These are phyloP conservation scores for Piper longum DNA, from an alignment of 164 flowering plant genomes.

Conservation along the genomic window DNA sequence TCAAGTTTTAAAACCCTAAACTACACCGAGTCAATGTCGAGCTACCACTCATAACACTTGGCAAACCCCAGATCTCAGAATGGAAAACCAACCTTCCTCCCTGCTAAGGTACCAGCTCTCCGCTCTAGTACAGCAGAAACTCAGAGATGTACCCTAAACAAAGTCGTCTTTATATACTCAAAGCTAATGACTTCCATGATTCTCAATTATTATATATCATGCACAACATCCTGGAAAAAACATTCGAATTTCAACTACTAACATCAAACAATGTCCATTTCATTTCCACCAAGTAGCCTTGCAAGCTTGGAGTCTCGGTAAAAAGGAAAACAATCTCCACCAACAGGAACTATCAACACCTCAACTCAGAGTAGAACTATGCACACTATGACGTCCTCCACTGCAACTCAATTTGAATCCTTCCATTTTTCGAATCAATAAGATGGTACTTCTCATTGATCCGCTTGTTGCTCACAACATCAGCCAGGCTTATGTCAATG, in stretches of 20 bases:
- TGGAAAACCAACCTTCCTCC: too few species aligned
- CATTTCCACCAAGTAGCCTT: not conserved
- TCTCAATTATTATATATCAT: not conserved
- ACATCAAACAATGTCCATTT: not conserved
- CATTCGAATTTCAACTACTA: slow-evolving; percentile 2
- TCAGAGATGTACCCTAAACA: too few species aligned
- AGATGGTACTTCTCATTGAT: slow-evolving; percentile 84
- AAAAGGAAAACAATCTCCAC: not conserved
- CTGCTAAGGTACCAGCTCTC: too few species aligned
- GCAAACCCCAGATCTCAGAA: too few species aligned
- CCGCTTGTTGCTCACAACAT: slow-evolving; percentile 65
- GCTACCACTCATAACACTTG: too few species aligned
- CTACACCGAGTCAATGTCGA: too few species aligned
- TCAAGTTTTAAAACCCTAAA: too few species aligned
- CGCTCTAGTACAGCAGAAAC: too few species aligned
- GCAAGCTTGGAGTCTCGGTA: not conserved
- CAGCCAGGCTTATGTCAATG: slow-evolving; percentile 54
- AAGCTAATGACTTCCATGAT: not conserved
- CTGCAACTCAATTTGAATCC: slow-evolving; percentile 73
- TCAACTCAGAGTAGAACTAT: not conserved
- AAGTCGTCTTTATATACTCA: not conserved
- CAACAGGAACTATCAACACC: not conserved
- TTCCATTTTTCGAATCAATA: slow-evolving; percentile 84
- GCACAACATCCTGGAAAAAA: not conserved
- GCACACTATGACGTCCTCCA: slow-evolving; percentile 55